These are phyloP conservation scores for Boletus pseudo-olivaceus DNA, from an alignment of 768 basidiomycete genomes.

Conservation along the genomic window DNA sequence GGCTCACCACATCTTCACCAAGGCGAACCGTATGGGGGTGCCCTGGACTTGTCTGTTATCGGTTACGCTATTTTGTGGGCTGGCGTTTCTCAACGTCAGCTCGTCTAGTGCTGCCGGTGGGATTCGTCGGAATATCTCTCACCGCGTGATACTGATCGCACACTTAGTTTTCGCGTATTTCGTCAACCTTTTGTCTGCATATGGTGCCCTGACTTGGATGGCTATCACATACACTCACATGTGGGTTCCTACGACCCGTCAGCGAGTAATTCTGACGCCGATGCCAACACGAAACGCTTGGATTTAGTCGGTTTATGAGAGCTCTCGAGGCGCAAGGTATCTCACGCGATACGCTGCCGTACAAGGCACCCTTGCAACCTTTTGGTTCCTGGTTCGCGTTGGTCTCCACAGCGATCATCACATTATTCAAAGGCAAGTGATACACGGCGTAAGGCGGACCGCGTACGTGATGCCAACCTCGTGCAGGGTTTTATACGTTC, in stretches of 20 bases:
- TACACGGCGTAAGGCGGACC: neutral
- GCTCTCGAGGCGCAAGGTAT: conserved; percentile 44
- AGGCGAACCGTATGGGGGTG: conserved; percentile 47
- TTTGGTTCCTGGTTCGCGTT: conserved; percentile 63
- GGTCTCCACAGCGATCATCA: conserved; percentile 48
- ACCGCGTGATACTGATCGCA: neutral
- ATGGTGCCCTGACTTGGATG: conserved; percentile 33
- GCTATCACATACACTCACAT: conserved; percentile 60
- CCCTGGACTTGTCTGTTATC: conserved; percentile 33
- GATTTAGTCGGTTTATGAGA: conserved; percentile 43
- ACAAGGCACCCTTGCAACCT: conserved; percentile 31
- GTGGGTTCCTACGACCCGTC: conserved; percentile 31
- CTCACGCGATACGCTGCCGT: conserved; percentile 44
- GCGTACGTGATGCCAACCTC: neutral
- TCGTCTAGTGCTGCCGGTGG: conserved; percentile 51
- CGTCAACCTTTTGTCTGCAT: conserved; percentile 40
- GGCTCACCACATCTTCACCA: conserved; percentile 41
- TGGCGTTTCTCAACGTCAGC: conserved; percentile 60
- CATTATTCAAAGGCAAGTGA: conserved; percentile 52
- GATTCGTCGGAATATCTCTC: neutral
- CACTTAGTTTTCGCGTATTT: conserved; percentile 35
- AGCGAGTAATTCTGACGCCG: neutral
- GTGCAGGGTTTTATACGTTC: conserved; percentile 37
- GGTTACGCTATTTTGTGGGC: conserved; percentile 51
- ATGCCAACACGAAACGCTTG: conserved; percentile 19